These are phyloP conservation scores for Arabis alpina DNA, from an alignment of 345 rosid genomes.

Conservation along the genomic window DNA sequence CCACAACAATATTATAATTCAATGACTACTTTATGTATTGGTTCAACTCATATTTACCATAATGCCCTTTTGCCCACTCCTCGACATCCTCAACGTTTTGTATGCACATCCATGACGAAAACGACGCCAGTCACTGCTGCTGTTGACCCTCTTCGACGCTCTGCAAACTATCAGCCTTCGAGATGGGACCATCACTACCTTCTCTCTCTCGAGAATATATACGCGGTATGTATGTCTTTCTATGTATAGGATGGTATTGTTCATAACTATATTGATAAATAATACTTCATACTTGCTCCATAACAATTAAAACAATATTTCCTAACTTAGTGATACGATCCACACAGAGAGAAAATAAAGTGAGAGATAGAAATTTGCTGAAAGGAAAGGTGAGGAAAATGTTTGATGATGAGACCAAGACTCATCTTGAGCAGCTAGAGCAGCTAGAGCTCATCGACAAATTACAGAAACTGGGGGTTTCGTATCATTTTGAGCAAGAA, in stretches of 20 bases:
- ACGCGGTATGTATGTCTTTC: constrained; percentile 11
- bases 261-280: too few species aligned
- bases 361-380: background rate
- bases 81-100: background rate
- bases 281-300: too few species aligned
- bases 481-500: constrained; percentile 52
- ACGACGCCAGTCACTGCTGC: background rate
- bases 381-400: constrained; percentile 21
- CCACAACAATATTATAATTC: background rate
- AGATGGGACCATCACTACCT: constrained; percentile 29
- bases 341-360: background rate
- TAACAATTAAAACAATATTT: too few species aligned
- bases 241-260: too few species aligned
- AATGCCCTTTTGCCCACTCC: background rate
- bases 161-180: constrained; percentile 40
- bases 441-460: constrained; percentile 28
- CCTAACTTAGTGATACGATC: background rate
- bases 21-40: constrained; percentile 19
- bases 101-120: constrained; percentile 11
- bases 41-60: background rate
- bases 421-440: background rate
- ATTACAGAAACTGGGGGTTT: constrained; percentile 38
- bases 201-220: constrained; percentile 26
- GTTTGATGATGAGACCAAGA: constrained; percentile 5
- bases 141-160: constrained; percentile 22